phyloP scores from a whole-genome alignment of 192 early-diverging fungal genomes.

The Phlyctochytrium arcticum region DNA sequence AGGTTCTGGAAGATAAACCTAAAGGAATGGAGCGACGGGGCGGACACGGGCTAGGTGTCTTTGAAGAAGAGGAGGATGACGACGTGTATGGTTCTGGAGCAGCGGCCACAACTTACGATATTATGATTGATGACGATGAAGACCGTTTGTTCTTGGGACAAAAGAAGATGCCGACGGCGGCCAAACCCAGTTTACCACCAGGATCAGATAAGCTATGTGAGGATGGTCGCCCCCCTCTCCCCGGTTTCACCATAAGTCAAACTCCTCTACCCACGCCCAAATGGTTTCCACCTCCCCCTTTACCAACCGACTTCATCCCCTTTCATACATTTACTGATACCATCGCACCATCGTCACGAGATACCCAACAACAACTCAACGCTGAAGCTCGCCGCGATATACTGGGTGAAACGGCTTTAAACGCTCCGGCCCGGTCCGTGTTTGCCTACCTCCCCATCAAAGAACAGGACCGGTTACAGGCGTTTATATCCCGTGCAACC shows the following conservation, averaged over 20 bases:
- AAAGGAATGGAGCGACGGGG: too few species aligned
- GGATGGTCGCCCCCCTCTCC: conserved; percentile 54
- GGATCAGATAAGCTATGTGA: conserved; percentile 20
- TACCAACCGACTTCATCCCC: conserved; percentile 36
- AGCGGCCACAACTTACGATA: conserved; percentile 18
- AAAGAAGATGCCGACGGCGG: too few species aligned
- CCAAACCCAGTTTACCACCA: not conserved
- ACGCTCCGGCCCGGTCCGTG: conserved; percentile 61
- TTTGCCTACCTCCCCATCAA: conserved; percentile 65
- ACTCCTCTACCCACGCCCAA: conserved; percentile 32
- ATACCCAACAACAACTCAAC: conserved; percentile 13
- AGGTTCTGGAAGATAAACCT: too few species aligned
- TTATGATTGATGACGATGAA: conserved; percentile 36
- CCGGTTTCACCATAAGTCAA: conserved; percentile 48
- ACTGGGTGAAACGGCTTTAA: conserved; percentile 67
- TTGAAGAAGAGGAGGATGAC: conserved; percentile 54
- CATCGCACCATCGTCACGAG: not conserved
- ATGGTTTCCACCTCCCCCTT: conserved; percentile 42
- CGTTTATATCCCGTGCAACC: conserved; percentile 40
- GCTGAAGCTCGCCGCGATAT: conserved; percentile 58
- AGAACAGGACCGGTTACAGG: conserved; percentile 61
- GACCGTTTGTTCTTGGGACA: conserved; percentile 25
- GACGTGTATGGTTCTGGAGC: conserved; percentile 34
- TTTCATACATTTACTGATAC: conserved; percentile 8
- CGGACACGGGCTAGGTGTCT: conserved; percentile 65